Evolutionary conservation across 2,329 filamentous ascomycete species (phyloP).

Genomic region (Pestalotiopsis sp.): DNA sequence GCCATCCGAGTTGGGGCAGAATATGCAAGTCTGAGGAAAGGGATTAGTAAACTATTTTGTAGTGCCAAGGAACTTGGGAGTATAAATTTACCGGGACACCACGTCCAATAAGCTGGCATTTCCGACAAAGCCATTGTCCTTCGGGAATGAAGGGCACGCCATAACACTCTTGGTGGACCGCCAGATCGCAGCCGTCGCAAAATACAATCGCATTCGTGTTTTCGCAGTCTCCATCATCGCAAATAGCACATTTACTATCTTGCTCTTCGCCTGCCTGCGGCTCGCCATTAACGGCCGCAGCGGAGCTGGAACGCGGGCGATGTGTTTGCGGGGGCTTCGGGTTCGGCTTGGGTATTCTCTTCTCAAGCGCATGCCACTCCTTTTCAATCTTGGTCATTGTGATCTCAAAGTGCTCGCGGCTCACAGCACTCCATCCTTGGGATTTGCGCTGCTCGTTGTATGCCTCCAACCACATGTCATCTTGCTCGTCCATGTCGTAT

Average conservation of each 20-base stretch:
- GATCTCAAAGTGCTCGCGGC: slow-evolving; percentile 93
- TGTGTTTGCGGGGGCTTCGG: slow-evolving; percentile 96
- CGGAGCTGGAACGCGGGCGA: slow-evolving; percentile 87
- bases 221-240: slow-evolving; percentile 98
- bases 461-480: slow-evolving; percentile 90
- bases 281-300: slow-evolving; percentile 93
- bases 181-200: slow-evolving; percentile 95
- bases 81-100: slow-evolving; percentile 71
- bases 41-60: slow-evolving; percentile 11
- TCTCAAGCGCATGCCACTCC: slow-evolving; percentile 95
- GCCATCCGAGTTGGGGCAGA: slow-evolving; percentile 95
- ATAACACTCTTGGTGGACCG: slow-evolving; percentile 98
- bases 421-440: slow-evolving; percentile 78
- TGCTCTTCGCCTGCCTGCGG: slow-evolving; percentile 86
- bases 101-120: slow-evolving; percentile 92
- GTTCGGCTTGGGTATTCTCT: slow-evolving; percentile 94
- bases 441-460: slow-evolving; percentile 78
- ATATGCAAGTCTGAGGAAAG: slow-evolving; percentile 77
- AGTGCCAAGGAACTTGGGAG: slow-evolving; percentile 2
- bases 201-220: slow-evolving; percentile 99
- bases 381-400: slow-evolving; percentile 99
- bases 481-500: slow-evolving; percentile 99
- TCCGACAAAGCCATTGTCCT: slow-evolving; percentile 96
- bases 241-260: slow-evolving; percentile 96
- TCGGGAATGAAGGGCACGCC: slow-evolving; percentile 98